Conservation (phyloP, 129 eudicot species). For the Deinandra increscens region DNA sequence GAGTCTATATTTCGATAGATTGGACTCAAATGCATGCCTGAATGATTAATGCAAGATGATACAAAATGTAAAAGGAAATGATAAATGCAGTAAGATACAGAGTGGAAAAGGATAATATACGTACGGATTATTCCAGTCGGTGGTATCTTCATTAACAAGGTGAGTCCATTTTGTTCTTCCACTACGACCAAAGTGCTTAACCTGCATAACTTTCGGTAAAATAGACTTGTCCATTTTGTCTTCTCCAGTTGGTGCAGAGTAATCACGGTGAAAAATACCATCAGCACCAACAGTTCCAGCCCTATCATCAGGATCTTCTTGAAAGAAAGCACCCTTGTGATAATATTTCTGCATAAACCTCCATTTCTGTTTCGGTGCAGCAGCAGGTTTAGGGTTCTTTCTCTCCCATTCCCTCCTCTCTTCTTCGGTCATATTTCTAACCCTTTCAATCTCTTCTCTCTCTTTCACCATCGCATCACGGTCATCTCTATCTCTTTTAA, state of each 20-base stretch:
- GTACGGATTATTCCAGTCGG: conserved; percentile 99
- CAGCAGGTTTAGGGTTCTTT: conserved; percentile 68
- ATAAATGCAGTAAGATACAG: background rate
- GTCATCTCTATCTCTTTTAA: conserved; percentile 92
- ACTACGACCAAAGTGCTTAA: conserved; percentile 94
- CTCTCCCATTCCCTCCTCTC: conserved; percentile 99
- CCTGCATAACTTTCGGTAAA: conserved; percentile 96
- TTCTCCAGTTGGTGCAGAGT: conserved; percentile 91
- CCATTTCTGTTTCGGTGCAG: conserved; percentile 70
- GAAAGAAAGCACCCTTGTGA: conserved; percentile 97
- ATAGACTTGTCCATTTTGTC: conserved; percentile 92
- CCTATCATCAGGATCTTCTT: conserved; percentile 67
- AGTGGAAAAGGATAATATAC: conserved; percentile 24
- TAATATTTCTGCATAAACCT: conserved; percentile 97
- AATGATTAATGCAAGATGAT: conserved; percentile 1
- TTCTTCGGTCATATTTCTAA: conserved; percentile 95
- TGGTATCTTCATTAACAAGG: conserved; percentile 95
- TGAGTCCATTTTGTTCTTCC: conserved; percentile 98
- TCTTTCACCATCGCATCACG: conserved; percentile 84
- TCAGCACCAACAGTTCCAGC: conserved; percentile 75
- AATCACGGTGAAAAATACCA: conserved; percentile 61
- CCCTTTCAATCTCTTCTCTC: conserved; percentile 90
- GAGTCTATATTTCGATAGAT: conserved; percentile 2
- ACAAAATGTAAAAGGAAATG: background rate
- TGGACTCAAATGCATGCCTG: conserved; percentile 10